Base-by-base conservation (phyloP, 2,329 filamentous ascomycete species). In the Cladosporium austrohemisphaericum region DNA sequence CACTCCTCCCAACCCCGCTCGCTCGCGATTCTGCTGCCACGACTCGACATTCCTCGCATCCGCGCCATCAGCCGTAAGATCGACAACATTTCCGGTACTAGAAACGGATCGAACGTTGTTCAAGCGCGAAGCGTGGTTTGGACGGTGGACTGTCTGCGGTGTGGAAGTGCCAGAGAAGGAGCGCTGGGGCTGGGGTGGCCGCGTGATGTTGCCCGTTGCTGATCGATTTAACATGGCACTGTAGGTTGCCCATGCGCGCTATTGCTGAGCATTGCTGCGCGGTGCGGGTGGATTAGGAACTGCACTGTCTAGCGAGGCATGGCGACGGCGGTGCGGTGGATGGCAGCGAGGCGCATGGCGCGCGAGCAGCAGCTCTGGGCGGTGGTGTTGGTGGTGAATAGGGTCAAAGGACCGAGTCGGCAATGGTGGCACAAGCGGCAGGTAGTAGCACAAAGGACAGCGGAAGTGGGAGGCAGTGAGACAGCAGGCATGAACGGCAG, bases 81-180 rank as follows among this genome's bases (percentile, higher is more conserved):
- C 56, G 33, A 65, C 56, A 22, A 56, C 32, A 22, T 55, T 43
- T 36, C 52, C 51, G 7, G 61, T 56, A 31, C 64, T 60, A 28
- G 61, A 62, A 32, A 55, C 59, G 7, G 62, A 62, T 14, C 63
- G 58, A 35, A 64, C 62, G 45, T 57, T 61, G 55, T 59, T 63
- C 38, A 66, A 59, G 26, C 59, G 58, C 35, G 64, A 65, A 16
- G 64, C 62, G 7, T 59, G 51, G n/a, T 52, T 53, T 20, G 59
- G 55, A 36, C 60, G 55, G 18, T 32, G 32, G 44, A 45, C 11
- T 28, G 33, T 32, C 38, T 51, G 40, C 35, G 47, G 47, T 28
- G n/a, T 5, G 33, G 44, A 38, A 25, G 49, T 45, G 20, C 35
- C 31, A 22, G 46, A 41, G 28, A 19, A 33, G 36, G 41, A 40